phyloP scores from a whole-genome alignment of 495 filamentous ascomycete genomes.

The Neurospora sp. region DNA sequence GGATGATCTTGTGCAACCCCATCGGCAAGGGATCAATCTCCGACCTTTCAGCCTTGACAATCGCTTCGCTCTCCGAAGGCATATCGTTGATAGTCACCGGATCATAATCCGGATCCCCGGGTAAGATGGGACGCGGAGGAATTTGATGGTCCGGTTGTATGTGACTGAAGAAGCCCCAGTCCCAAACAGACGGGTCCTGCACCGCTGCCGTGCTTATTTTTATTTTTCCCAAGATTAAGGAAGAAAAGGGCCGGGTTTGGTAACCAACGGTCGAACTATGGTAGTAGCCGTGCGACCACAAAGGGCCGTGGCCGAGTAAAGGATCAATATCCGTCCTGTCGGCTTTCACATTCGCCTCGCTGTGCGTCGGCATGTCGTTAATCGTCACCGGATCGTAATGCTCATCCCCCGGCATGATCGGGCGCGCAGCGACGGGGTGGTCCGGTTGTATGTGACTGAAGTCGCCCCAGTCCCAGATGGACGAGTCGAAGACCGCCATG shows the following conservation, averaged over 20 bases:
- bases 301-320: neutral
- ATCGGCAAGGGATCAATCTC: slow-evolving; percentile 12
- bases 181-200: neutral
- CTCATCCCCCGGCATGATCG: neutral
- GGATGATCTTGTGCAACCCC: slow-evolving; percentile 12
- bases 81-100: slow-evolving; percentile 11
- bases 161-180: neutral
- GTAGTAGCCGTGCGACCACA: neutral
- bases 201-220: neutral
- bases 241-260: neutral
- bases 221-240: neutral
- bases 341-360: slow-evolving; percentile 19
- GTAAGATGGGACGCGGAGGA: neutral
- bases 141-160: neutral
- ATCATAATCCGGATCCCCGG: neutral
- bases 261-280: neutral
- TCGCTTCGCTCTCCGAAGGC: slow-evolving; percentile 20
- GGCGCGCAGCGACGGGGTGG: neutral
- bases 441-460: neutral
- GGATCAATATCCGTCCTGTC: slow-evolving; percentile 17
- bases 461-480: neutral
- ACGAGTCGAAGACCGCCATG: neutral
- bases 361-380: slow-evolving; percentile 20
- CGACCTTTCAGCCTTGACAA: slow-evolving; percentile 17
- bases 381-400: neutral